Evolutionary conservation across 208 protist species (phyloP), one percentile per base, ranked within the genome.

Genomic region (Leishmania martiniquensis): DNA sequence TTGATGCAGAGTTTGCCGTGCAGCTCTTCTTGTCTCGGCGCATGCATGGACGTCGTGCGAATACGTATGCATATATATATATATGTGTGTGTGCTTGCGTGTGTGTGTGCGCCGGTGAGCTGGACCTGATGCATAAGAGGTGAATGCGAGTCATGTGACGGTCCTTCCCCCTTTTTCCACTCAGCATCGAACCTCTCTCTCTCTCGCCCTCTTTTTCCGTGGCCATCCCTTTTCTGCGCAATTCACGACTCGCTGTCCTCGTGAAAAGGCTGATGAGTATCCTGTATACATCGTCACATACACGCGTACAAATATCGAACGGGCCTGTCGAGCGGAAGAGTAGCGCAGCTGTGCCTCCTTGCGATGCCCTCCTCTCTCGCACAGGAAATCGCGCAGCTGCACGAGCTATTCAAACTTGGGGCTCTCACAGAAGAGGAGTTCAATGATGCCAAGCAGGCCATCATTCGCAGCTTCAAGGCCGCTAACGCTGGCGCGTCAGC

Each of bases 341-440:
- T 13, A 47, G 5, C 3, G 29, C 63, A 32, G 63, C 63, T n/a
- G 25, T 22, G 12, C 34, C 63, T 17, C 13, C 20, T 68, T 55
- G 44, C 47, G 4, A 85, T 80, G 76, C 78, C 72, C 25, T 72
- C 77, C 37, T 93, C 88, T 7, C 84, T 93, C 10, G 84, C 89
- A 25, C 73, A 80, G 2, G 89, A 93, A 72, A 75, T 93, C 15
- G 52, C 54, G 75, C 77, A 89, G 75, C 83, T 95, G 4, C 86
- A 86, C 29, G 91, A 93, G 44, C 79, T 93, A 1, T 85, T 91
- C 68, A 79, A 84, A 70, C 73, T 78, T 4, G 91, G 89, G 45
- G 81, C 83, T 7, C 76, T 93, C 34, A 88, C 89, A 1, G 81
- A 84, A 59, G 86, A 87, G n/a, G 89, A 94, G 80, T 94, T 93